Conservation (phyloP, 768 basidiomycete genomes). For the Krasilnikovozyma curviuscula region DNA sequence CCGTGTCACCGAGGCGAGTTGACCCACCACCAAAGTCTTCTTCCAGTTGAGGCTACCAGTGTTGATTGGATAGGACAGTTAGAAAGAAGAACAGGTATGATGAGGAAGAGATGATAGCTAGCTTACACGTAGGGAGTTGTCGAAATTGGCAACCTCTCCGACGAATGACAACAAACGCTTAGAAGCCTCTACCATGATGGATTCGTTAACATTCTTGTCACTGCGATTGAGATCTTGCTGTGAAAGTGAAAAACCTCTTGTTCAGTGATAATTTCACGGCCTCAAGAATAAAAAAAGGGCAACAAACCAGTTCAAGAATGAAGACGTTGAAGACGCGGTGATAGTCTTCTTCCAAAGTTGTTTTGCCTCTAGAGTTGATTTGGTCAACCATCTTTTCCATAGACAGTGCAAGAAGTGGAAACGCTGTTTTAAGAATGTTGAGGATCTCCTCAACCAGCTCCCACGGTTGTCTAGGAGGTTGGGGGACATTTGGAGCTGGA, state of each 20-base stretch:
- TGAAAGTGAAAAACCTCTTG: neutral
- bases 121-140: neutral
- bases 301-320: too few relatives aligned
- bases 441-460: constrained; percentile 87
- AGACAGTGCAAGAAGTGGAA: constrained; percentile 81
- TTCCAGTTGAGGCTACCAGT: constrained; percentile 68
- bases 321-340: constrained; percentile 78
- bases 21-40: too few relatives aligned
- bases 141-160: neutral
- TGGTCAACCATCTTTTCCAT: constrained; percentile 96
- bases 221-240: constrained; percentile 29
- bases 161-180: constrained; percentile 24
- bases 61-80: constrained; percentile 41
- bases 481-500: neutral
- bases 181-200: constrained; percentile 22
- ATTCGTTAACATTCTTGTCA: constrained; percentile 25
- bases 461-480: constrained; percentile 40
- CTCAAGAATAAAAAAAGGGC: too few relatives aligned
- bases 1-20: too few relatives aligned
- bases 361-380: constrained; percentile 72
- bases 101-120: neutral
- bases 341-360: constrained; percentile 74
- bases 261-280: too few relatives aligned
- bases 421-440: constrained; percentile 81
- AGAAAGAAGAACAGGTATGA: neutral